phyloP scores from a whole-genome alignment of 192 early-diverging fungal genomes.

The Diversispora epigaea region DNA sequence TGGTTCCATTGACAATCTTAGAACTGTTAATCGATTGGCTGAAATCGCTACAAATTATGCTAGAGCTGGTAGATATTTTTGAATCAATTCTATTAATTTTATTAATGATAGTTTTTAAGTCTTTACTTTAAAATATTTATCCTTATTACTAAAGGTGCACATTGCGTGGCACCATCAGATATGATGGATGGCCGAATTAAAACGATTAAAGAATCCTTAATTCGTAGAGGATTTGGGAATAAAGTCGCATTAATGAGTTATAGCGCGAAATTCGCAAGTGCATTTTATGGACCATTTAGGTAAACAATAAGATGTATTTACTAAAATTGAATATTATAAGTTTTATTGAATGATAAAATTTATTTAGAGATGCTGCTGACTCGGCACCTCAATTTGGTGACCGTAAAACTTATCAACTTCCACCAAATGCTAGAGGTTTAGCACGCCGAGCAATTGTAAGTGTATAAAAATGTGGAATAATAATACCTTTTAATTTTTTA shows the following conservation, averaged over 20 bases:
- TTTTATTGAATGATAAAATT: slow-evolving; percentile 2
- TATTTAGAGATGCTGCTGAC: slow-evolving; percentile 75
- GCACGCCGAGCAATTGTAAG: slow-evolving; percentile 79
- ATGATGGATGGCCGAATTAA: slow-evolving; percentile 98
- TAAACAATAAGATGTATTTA: slow-evolving; percentile 22
- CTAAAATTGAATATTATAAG: neutral
- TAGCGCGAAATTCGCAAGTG: slow-evolving; percentile 93
- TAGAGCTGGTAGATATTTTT: slow-evolving; percentile 61
- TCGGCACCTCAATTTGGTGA: slow-evolving; percentile 91
- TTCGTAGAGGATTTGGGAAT: slow-evolving; percentile 70
- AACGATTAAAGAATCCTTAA: slow-evolving; percentile 85
- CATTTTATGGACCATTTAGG: slow-evolving; percentile 97
- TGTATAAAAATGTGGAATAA: neutral
- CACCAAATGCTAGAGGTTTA: slow-evolving; percentile 82
- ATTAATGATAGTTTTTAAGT: neutral
- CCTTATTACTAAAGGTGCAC: slow-evolving; percentile 46
- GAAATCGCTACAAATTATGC: slow-evolving; percentile 87
- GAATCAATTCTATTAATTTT: neutral
- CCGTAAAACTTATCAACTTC: slow-evolving; percentile 94
- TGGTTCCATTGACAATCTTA: slow-evolving; percentile 80
- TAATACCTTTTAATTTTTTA: slow-evolving; percentile 10
- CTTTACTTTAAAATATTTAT: neutral
- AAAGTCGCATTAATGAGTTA: slow-evolving; percentile 93
- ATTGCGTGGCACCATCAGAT: slow-evolving; percentile 90
- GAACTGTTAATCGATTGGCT: slow-evolving; percentile 75